Base-by-base conservation (phyloP, 23 red algal species). In the Gracilaria domingensis region DNA sequence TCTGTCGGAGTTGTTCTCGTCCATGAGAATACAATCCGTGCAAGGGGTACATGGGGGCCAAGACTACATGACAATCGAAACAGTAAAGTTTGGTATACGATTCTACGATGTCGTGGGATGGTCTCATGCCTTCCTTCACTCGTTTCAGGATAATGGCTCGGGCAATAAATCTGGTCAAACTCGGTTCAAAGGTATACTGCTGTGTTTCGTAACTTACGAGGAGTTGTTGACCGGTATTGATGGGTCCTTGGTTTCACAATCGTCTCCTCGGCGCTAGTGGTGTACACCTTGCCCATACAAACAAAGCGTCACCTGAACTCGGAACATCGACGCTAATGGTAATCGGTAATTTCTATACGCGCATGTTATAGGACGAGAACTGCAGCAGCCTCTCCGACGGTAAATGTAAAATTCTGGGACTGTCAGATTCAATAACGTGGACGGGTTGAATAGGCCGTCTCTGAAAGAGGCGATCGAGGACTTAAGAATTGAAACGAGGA, bases 21-120 rank as follows among this genome's bases (percentile, higher is more conserved):
- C 23, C 34, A 44, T 16, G 72, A 77, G 25, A 77, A 77, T 44
- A 77, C 72, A 35, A 44, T 44, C 2, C 32, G 35, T 77, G 72
- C 24, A 77, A 77, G 34, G 72, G 12, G 8, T 2, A 14, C 6
- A 77, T 34, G 7, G 72, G 3, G 1, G 72, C 72, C 42, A 12
- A 16, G 21, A 28, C 72, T 77, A 77, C 48, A 77, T 77, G 72
- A 77, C 2, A 30, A 45, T 34, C 4, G 45, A 77, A 21, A 32
- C 72, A 2, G 35, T 44, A 2, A 77, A 77, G 14, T 77, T 53
- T 44, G 33, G 39, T 30, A 77, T 77, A 44, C 72, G 35, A 25
- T 44, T 77, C 11, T 77, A 77, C 34, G 72, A 32, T 26, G 25
- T 77, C 0, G 29, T 77, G 4, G 29, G 72, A 24, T 77, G 72